Evolutionary conservation across 2,329 filamentous ascomycete species (phyloP), one percentile per base, ranked within the genome.

Genomic region (Fonsecaea nubica): DNA sequence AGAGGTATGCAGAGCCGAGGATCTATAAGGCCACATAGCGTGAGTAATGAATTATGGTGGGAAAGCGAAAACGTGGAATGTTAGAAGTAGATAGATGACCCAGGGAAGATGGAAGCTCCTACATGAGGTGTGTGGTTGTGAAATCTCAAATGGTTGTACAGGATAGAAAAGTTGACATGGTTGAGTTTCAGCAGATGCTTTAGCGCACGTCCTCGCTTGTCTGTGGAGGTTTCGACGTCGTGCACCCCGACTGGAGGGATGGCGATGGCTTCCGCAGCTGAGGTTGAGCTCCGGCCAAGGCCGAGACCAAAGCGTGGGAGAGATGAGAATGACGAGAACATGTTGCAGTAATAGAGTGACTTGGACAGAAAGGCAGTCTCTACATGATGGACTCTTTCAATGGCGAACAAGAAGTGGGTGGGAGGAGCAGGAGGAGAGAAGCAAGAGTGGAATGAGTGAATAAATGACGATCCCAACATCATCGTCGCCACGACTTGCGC

Each of bases 161-260:
- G 80, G 71, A 98, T 89, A 36, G 92, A 88, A 79, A 96, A 87
- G 76, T 95, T 97, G 72, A 90, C 89, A 80, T 99, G 95, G 77
- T 98, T 98, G 60, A 93, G 90, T 78, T 91, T 92, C 67, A 99
- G 78, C 13, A 99, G 83, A 79, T 98, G 93, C 81, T 96, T 97
- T 68, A 99, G 84, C 21, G 92, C 92, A 68, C 94, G 85, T 18
- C 90, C 88, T 64, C 91, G 85, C 77, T 92, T 94, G 75, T 96
- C 92, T 8, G 89, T 85, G 56, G 88, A 85, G 4, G 89, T 90
- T 80, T 98, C 94, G 73, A 97, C 86, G 77, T 91, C 87, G 79
- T 96, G 88, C 64, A 92, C 84, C 70, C 91, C 83, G 63, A 94
- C 89, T 0, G 90, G 82, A 8, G 90, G 84, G 6, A 97, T 72